Evolutionary conservation across 345 rosid species (phyloP).

Genomic region (Acer saccharum): DNA sequence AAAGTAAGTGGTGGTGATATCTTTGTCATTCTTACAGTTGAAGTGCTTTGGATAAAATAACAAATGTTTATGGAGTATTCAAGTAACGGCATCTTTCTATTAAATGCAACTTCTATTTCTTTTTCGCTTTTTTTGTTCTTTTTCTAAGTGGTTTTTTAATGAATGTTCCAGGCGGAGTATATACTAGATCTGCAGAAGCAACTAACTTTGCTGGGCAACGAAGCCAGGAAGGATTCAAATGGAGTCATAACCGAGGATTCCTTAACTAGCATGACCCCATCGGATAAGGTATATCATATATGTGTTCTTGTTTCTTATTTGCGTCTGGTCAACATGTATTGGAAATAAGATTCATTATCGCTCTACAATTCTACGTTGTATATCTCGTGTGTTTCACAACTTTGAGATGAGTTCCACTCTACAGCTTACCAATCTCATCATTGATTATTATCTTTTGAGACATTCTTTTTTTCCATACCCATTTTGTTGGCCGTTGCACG

Average conservation of each 20-base stretch:
- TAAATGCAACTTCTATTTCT: not conserved
- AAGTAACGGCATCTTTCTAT: not conserved
- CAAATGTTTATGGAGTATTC: not conserved
- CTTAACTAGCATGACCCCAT: constrained; percentile 58
- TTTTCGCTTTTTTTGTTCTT: not conserved
- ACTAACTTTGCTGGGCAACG: constrained; percentile 78
- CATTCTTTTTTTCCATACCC: too few species aligned
- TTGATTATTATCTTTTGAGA: not conserved
- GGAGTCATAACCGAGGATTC: constrained; percentile 64
- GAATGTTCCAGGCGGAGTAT: constrained; percentile 64
- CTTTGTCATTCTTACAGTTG: constrained; percentile 23
- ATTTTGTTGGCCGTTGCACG: not conserved
- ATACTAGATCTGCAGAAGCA: constrained; percentile 92
- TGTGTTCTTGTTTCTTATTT: constrained; percentile 2
- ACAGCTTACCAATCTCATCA: not conserved
- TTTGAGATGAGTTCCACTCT: not conserved
- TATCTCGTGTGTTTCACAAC: not conserved
- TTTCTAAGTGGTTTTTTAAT: not conserved
- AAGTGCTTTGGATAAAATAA: constrained; percentile 6
- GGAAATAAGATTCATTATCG: not conserved
- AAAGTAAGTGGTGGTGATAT: constrained; percentile 43
- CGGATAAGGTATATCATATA: constrained; percentile 65
- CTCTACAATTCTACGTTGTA: not conserved
- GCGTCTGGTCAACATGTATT: not conserved
- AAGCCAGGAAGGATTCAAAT: constrained; percentile 62